Evolutionary conservation across 2,329 filamentous ascomycete genomes (phyloP).

Genomic region (Coccinonectria pachysandricola): DNA sequence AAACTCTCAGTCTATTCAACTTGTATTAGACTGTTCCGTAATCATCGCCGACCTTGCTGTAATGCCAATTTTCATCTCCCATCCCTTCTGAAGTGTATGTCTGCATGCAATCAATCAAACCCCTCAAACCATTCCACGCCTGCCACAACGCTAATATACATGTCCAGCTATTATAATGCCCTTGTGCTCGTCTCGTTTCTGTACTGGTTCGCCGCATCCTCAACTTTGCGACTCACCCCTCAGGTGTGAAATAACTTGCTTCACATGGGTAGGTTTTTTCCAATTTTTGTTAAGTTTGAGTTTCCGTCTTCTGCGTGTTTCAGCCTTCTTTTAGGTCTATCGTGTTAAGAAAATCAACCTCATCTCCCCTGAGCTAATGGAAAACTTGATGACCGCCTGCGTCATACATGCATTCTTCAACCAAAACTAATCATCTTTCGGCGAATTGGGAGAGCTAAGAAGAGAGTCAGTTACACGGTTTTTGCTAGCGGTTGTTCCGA

Average conservation of each 20-base stretch:
- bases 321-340: conserved; percentile 16
- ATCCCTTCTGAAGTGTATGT: too few species aligned
- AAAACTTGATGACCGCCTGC: conserved; percentile 21
- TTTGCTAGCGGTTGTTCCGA: too few species aligned
- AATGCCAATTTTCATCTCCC: too few species aligned
- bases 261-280: too few species aligned
- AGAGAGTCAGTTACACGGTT: conserved; percentile 23
- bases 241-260: too few species aligned
- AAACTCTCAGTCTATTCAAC: too few species aligned
- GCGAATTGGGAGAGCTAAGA: conserved; percentile 33
- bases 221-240: too few species aligned
- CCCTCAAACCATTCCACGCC: too few species aligned
- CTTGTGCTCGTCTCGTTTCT: conserved; percentile 4
- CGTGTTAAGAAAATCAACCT: conserved; percentile 15
- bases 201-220: too few species aligned
- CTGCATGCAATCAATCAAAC: too few species aligned
- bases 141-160: conserved; percentile 16
- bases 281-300: conserved; percentile 5
- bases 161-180: conserved; percentile 17
- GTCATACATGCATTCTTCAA: conserved; percentile 25
- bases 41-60: too few species aligned
- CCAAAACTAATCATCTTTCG: conserved; percentile 29
- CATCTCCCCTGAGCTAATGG: conserved; percentile 6
- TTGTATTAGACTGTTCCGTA: too few species aligned
- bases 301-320: conserved; percentile 11